A percentile compares a stretch with the other conserved stretches of the same genome.
Evolutionary conservation across 371 early-diverging fungal genomes (phyloP).

Genomic region (Mucor velutinosus): DNA sequence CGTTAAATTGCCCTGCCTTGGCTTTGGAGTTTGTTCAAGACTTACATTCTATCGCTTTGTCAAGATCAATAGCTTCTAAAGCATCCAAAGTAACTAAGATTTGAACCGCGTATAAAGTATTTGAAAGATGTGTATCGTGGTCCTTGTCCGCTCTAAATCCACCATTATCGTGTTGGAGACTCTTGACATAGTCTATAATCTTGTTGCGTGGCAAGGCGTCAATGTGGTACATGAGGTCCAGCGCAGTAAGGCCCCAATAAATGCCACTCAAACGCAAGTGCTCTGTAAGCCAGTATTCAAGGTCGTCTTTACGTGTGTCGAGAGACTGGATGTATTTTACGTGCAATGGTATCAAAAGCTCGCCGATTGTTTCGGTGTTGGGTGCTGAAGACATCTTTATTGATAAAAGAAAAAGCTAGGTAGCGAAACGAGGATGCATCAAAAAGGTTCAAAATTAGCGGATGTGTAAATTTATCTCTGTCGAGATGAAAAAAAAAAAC

Average conservation of each 20-base stretch:
- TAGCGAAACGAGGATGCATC: not conserved
- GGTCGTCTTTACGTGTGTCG: conserved; percentile 77
- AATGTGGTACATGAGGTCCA: conserved; percentile 71
- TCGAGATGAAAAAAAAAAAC: too few species aligned
- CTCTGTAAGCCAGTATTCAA: conserved; percentile 94
- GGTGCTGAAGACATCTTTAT: not conserved
- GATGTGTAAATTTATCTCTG: not conserved
- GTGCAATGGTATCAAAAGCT: conserved; percentile 57
- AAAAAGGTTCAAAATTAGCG: not conserved
- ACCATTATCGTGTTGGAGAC: conserved; percentile 81
- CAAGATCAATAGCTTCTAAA: conserved; percentile 70
- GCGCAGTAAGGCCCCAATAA: conserved; percentile 93
- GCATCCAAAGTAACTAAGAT: conserved; percentile 85
- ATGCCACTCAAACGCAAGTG: conserved; percentile 91
- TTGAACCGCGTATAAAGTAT: conserved; percentile 95
- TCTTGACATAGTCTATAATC: conserved; percentile 76
- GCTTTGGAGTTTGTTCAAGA: not conserved
- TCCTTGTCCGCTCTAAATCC: conserved; percentile 91
- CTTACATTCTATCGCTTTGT: conserved; percentile 74
- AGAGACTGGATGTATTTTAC: conserved; percentile 80
- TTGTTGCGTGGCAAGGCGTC: conserved; percentile 73
- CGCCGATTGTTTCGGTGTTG: not conserved
- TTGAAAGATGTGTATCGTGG: conserved; percentile 93
- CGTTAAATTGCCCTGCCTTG: not conserved
- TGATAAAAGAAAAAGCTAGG: not conserved